Conservation (phyloP, 805 yeast species). For the Geotrichum ghanense region DNA sequence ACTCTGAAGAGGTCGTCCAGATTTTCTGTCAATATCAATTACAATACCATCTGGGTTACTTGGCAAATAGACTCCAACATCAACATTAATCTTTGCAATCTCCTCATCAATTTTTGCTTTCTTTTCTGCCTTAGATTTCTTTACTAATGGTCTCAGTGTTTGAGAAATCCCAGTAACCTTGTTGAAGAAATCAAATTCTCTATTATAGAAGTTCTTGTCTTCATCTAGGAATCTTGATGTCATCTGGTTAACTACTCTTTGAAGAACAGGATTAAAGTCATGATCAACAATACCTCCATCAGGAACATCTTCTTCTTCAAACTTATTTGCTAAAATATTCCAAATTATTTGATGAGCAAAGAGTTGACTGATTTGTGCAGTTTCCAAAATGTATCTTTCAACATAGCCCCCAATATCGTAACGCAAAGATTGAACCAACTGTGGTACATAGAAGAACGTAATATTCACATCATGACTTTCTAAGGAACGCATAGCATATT, state of each 20-base stretch:
- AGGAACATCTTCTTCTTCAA: slow-evolving; percentile 72
- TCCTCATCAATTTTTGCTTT: slow-evolving; percentile 93
- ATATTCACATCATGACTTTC: slow-evolving; percentile 78
- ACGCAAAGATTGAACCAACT: slow-evolving; percentile 85
- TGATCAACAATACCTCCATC: slow-evolving; percentile 53
- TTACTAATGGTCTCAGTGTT: slow-evolving; percentile 86
- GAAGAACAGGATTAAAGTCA: slow-evolving; percentile 70
- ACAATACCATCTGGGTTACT: slow-evolving; percentile 95
- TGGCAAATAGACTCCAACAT: slow-evolving; percentile 83
- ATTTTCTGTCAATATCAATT: slow-evolving; percentile 78
- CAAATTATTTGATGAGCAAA: slow-evolving; percentile 97
- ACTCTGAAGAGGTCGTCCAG: slow-evolving; percentile 91
- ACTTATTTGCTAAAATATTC: slow-evolving; percentile 93
- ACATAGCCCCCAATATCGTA: slow-evolving; percentile 79
- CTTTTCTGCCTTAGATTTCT: slow-evolving; percentile 91
- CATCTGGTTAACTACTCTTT: slow-evolving; percentile 58
- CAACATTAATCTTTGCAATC: slow-evolving; percentile 65
- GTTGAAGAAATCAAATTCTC: slow-evolving; percentile 79
- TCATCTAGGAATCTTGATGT: slow-evolving; percentile 43
- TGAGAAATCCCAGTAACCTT: slow-evolving; percentile 93
- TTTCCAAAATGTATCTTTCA: slow-evolving; percentile 77
- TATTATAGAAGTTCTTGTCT: slow-evolving; percentile 59
- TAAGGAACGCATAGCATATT: slow-evolving; percentile 81
- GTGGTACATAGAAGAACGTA: slow-evolving; percentile 96
- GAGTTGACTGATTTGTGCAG: slow-evolving; percentile 79